phyloP scores from a whole-genome alignment of 371 early-diverging fungal species.

The Syncephalastrum racemosum region DNA sequence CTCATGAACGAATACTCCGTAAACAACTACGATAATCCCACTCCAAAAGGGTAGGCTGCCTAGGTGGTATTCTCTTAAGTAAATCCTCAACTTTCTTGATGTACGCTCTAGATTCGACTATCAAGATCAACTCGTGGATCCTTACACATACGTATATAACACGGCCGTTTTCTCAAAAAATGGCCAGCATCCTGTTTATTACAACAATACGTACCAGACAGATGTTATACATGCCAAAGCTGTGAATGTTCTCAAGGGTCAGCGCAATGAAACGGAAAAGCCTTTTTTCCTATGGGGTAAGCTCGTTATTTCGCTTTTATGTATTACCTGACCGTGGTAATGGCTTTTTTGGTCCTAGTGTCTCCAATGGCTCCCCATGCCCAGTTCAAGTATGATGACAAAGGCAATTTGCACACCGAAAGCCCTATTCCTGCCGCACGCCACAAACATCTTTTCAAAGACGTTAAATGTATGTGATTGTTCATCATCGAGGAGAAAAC shows the following conservation, averaged over 20 bases:
- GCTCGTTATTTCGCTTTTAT: neutral
- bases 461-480: slow-evolving; percentile 37
- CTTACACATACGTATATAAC: slow-evolving; percentile 61
- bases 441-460: slow-evolving; percentile 52
- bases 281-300: slow-evolving; percentile 60
- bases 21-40: slow-evolving; percentile 41
- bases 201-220: slow-evolving; percentile 56
- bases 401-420: slow-evolving; percentile 26
- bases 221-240: slow-evolving; percentile 65
- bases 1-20: slow-evolving; percentile 59
- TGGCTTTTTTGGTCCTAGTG: slow-evolving; percentile 6
- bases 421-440: slow-evolving; percentile 54
- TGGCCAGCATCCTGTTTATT: slow-evolving; percentile 50
- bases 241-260: slow-evolving; percentile 42
- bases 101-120: slow-evolving; percentile 23
- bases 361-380: slow-evolving; percentile 39
- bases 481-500: neutral
- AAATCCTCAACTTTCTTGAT: slow-evolving; percentile 11
- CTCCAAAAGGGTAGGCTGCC: slow-evolving; percentile 31
- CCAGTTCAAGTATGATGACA: slow-evolving; percentile 27
- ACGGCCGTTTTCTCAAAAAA: slow-evolving; percentile 59
- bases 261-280: slow-evolving; percentile 33
- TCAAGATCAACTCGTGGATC: slow-evolving; percentile 61
- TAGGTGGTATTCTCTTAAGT: neutral
- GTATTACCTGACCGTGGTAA: neutral